Percentiles rank a stretch among this genome's conserved stretches.
phyloP scores from a whole-genome alignment of 2,329 filamentous ascomycete species.

The Fusarium papillatum region DNA sequence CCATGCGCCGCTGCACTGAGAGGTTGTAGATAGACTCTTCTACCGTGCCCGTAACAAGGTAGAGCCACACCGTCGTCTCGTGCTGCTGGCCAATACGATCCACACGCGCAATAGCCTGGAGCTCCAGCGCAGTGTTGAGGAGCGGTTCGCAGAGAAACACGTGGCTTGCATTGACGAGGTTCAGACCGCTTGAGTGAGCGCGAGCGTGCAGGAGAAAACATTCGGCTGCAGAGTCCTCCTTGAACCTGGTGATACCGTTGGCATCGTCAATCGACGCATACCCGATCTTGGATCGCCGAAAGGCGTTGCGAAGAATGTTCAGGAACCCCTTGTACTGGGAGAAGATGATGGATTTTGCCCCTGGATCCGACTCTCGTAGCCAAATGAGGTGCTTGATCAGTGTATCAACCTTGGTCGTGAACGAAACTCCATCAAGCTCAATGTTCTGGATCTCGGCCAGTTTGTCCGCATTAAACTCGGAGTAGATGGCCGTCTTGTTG shows the following conservation, averaged over 20 bases:
- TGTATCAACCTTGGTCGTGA: constrained; percentile 92
- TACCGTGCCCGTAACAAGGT: constrained; percentile 90
- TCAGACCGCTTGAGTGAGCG: constrained; percentile 89
- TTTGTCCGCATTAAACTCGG: constrained; percentile 78
- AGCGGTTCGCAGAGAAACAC: constrained; percentile 96
- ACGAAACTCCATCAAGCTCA: constrained; percentile 79
- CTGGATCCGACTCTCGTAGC: constrained; percentile 86
- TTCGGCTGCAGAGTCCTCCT: constrained; percentile 78
- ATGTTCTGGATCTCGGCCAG: constrained; percentile 87
- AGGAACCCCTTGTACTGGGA: constrained; percentile 90
- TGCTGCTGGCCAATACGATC: constrained; percentile 93
- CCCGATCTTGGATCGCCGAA: constrained; percentile 79
- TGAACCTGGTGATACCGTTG: constrained; percentile 82
- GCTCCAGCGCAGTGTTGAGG: constrained; percentile 92
- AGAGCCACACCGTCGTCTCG: constrained; percentile 95
- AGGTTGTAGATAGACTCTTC: constrained; percentile 94
- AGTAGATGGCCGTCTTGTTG: constrained; percentile 75
- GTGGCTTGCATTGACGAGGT: constrained; percentile 92
- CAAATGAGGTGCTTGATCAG: constrained; percentile 86
- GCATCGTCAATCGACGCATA: constrained; percentile 77
- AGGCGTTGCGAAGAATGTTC: constrained; percentile 77
- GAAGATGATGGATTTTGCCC: constrained; percentile 94
- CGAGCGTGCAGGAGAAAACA: constrained; percentile 93
- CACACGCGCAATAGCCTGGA: constrained; percentile 95
- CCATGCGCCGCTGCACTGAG: constrained; percentile 82